Evolutionary conservation across 2,329 filamentous ascomycete genomes (phyloP), one percentile per base, ranked within the genome.

Genomic region (Arachnomyces sp.): DNA sequence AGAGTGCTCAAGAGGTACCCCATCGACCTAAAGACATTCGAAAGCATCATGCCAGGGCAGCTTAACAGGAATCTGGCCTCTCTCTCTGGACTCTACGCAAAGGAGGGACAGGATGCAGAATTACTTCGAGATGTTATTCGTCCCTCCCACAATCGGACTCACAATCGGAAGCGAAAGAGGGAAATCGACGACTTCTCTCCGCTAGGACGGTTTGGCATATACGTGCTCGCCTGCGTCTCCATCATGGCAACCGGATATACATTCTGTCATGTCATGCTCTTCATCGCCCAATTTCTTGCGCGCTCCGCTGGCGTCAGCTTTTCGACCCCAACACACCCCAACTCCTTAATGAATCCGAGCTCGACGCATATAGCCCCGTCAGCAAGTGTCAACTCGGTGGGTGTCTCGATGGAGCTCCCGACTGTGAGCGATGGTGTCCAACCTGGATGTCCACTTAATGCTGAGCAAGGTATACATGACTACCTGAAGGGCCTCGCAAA

Each of bases 1-100:
- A 48, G 50, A 8, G 53, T 66, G 13, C 38, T 65, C 29, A 55
- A 53, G 48, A 60, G 55, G 32, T 68, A 55, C 42, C 68, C 68
- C 11, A 65, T 72, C 42, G 67, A 71, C 44, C 45, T 72, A 34
- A 57, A 60, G 43, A 68, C 65, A 0, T 71, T 71, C 38, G 57
- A 70, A 46, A 67, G 62, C 41, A 67, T 72, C 44, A 60, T 67
- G 11, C 61, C 67, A 9, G 51, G 59, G 9, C 66, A 70, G 35
- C 55, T 72, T 18, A 71, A 70, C 47, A 56, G 64, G 28, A 69
- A 71, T 41, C 49, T 72, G 16, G 65, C 67, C 20, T 67, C 62
- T 15, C 54, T 69, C 29, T 58, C 56, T 31, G 53, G 51, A 14
- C 52, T 58, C 20, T 58, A 57, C 43, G 50, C 55, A 15, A 57